Evolutionary conservation across 169 alveolate genomes (phyloP).

Genomic region (Theileria luwenshuni): DNA sequence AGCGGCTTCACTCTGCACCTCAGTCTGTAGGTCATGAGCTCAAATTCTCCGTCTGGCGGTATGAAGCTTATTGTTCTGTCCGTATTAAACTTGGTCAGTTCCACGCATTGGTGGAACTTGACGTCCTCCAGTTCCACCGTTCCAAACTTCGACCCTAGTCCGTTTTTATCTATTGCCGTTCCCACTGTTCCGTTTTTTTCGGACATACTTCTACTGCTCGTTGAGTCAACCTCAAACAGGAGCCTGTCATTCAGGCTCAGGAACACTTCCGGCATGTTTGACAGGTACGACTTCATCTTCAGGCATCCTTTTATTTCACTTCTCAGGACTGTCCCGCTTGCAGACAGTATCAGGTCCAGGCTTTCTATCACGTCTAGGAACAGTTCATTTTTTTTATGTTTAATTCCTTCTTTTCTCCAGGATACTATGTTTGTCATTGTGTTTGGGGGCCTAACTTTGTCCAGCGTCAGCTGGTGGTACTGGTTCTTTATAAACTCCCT

Average conservation of each 20-base stretch:
- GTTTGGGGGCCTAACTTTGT: constrained; percentile 85
- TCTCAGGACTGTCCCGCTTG: constrained; percentile 90
- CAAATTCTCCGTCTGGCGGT: constrained; percentile 99
- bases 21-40: constrained; percentile 96
- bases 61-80: constrained; percentile 97
- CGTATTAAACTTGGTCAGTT: constrained; percentile 78
- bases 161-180: not conserved
- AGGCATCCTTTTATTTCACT: constrained; percentile 97
- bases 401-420: constrained; percentile 96
- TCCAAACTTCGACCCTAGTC: constrained; percentile 68
- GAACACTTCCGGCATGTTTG: constrained; percentile 99
- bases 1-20: constrained; percentile 94
- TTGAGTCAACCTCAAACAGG: constrained; percentile 74
- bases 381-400: constrained; percentile 96
- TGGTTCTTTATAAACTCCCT: constrained; percentile 84
- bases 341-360: constrained; percentile 87
- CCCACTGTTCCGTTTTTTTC: constrained; percentile 5
- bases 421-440: constrained; percentile 94
- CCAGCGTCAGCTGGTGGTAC: constrained; percentile 80
- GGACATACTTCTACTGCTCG: constrained; percentile 13
- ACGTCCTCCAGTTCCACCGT: constrained; percentile 98
- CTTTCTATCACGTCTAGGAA: constrained; percentile 98
- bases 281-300: constrained; percentile 93
- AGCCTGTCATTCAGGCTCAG: constrained; percentile 97
- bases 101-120: constrained; percentile 97